Conservation (phyloP, 192 early-diverging fungal genomes). For the Dissophora ornata region DNA sequence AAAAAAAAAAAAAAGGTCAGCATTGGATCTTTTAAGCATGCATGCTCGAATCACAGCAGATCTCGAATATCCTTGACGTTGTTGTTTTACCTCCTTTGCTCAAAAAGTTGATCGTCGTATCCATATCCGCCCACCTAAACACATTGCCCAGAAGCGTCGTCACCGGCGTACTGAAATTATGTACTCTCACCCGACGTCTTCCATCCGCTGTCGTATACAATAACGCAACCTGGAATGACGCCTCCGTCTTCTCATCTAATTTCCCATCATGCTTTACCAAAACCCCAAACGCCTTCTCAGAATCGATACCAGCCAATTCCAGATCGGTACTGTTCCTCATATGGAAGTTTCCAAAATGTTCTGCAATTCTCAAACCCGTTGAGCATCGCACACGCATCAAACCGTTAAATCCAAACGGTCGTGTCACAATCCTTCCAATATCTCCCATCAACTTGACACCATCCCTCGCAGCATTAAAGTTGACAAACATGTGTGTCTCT, state of each 20-base stretch:
- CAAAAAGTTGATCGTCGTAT: conserved; percentile 90
- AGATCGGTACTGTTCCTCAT: conserved; percentile 94
- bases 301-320: conserved; percentile 90
- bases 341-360: conserved; percentile 95
- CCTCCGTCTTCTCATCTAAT: conserved; percentile 85
- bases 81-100: conserved; percentile 73
- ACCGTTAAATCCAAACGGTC: conserved; percentile 89
- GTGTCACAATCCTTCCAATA: conserved; percentile 73
- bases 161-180: conserved; percentile 84
- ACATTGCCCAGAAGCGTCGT: conserved; percentile 81
- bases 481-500: conserved; percentile 81
- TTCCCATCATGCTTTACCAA: conserved; percentile 88
- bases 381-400: conserved; percentile 93
- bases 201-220: conserved; percentile 94
- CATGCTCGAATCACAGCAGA: background rate
- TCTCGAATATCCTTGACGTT: background rate
- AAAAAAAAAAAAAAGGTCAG: background rate
- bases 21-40: background rate
- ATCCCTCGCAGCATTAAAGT: conserved; percentile 82
- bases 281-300: conserved; percentile 85
- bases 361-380: conserved; percentile 85
- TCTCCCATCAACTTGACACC: conserved; percentile 79
- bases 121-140: conserved; percentile 92
- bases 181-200: conserved; percentile 90
- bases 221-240: conserved; percentile 93